Percentiles rank a stretch among this genome's conserved stretches.
Conservation (phyloP, 306 rosid species). For the Gleditsia sinensis region DNA sequence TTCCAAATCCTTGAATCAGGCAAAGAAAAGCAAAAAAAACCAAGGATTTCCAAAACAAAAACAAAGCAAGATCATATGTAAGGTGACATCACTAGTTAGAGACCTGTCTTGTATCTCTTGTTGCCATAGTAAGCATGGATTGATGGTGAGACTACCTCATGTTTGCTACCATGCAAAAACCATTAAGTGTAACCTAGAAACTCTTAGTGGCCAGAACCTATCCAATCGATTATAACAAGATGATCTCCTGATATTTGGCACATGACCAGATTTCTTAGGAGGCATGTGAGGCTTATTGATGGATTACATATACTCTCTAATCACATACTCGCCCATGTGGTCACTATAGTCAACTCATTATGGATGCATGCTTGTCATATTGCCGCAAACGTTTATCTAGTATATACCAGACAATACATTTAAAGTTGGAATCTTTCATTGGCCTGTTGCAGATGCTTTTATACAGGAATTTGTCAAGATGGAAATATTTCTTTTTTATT, state of each 20-base stretch:
- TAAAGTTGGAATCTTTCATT: background rate
- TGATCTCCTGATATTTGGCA: constrained; percentile 16
- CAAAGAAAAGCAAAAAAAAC: too few relatives aligned
- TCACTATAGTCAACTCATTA: background rate
- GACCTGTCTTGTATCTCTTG: background rate
- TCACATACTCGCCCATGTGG: background rate
- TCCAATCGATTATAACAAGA: background rate
- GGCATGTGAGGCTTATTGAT: background rate
- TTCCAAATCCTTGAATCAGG: too few relatives aligned
- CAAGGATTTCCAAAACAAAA: too few relatives aligned
- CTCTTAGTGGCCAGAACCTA: background rate
- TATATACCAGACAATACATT: background rate
- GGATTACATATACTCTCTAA: background rate
- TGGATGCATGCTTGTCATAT: background rate
- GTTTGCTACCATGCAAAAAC: constrained; percentile 3
- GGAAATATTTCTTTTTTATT: background rate
- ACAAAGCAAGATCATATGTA: too few relatives aligned
- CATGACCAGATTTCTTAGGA: background rate
- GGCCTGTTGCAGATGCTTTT: background rate
- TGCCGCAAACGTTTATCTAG: background rate
- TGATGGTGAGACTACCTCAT: background rate
- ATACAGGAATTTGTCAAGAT: background rate
- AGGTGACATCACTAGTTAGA: background rate
- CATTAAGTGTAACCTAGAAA: background rate
- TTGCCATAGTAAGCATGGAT: background rate